phyloP scores from a whole-genome alignment of 495 filamentous ascomycete species.

The Talaromyces wortmannii region DNA sequence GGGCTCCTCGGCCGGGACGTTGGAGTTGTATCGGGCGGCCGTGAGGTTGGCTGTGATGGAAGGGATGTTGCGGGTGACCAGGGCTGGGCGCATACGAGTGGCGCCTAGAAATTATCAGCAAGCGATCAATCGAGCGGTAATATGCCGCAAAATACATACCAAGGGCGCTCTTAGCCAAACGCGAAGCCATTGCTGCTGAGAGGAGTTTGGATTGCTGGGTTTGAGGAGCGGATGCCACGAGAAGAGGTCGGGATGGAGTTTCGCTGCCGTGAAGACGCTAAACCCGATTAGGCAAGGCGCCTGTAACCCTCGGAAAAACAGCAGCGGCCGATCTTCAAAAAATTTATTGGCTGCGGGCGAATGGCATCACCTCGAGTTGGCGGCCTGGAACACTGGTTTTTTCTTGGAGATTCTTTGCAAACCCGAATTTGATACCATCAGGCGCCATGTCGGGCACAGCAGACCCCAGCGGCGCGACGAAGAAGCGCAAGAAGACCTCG shows the following conservation, averaged over 20 bases:
- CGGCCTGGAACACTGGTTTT: too few species aligned
- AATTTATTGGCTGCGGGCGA: background rate
- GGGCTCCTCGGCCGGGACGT: conserved; percentile 74
- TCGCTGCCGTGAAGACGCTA: conserved; percentile 81
- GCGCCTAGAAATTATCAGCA: conserved; percentile 58
- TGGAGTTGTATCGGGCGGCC: conserved; percentile 61
- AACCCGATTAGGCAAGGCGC: conserved; percentile 57
- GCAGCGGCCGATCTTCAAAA: background rate
- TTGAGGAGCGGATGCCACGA: conserved; percentile 40
- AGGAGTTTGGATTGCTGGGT: conserved; percentile 26
- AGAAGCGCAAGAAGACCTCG: conserved; percentile 34
- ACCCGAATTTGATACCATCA: background rate
- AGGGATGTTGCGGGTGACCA: conserved; percentile 63
- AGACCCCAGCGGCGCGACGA: conserved; percentile 41
- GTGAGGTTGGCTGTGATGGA: conserved; percentile 60
- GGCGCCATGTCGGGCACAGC: conserved; percentile 72
- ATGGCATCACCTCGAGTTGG: conserved; percentile 40
- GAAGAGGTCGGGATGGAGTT: conserved; percentile 61
- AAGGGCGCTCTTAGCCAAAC: conserved; percentile 84
- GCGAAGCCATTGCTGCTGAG: conserved; percentile 79
- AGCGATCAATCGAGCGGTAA: conserved; percentile 4
- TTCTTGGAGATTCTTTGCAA: too few species aligned
- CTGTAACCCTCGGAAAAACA: background rate
- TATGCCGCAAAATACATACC: conserved; percentile 50
- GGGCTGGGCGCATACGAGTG: conserved; percentile 74